These are phyloP conservation scores for Xylaria sp. DNA, from an alignment of 495 filamentous ascomycete species.

Conservation along the genomic window DNA sequence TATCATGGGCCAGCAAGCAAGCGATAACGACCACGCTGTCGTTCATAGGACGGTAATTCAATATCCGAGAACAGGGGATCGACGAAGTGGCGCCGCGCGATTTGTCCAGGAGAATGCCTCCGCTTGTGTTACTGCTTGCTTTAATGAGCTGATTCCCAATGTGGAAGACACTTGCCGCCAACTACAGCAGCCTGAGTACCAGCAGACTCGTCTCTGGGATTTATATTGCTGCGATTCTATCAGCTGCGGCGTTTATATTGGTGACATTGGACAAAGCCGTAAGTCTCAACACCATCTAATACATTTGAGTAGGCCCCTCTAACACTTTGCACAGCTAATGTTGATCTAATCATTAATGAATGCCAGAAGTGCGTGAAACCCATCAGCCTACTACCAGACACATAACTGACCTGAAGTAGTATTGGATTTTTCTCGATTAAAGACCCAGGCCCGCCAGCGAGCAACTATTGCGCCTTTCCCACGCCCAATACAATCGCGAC, in stretches of 20 bases:
- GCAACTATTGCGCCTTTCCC: constrained; percentile 27
- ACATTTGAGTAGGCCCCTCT: constrained; percentile 29
- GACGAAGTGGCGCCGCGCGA: constrained; percentile 12
- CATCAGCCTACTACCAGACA: background rate
- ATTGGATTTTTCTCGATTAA: constrained; percentile 46
- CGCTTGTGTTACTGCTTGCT: constrained; percentile 36
- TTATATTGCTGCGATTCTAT: constrained; percentile 55
- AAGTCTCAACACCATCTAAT: constrained; percentile 37
- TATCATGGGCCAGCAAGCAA: constrained; percentile 30
- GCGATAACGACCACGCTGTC: constrained; percentile 1
- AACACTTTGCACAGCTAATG: constrained; percentile 46
- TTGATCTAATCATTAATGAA: constrained; percentile 55
- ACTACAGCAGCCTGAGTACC: constrained; percentile 32
- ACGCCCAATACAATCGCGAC: constrained; percentile 4
- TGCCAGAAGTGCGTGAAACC: constrained; percentile 51
- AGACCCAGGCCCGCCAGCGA: constrained; percentile 48
- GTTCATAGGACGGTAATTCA: background rate
- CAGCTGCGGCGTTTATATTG: constrained; percentile 52
- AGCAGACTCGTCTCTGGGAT: constrained; percentile 40
- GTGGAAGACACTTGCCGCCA: constrained; percentile 35
- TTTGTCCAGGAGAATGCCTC: constrained; percentile 30
- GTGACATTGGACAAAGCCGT: constrained; percentile 49
- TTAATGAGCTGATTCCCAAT: constrained; percentile 33
- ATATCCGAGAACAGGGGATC: constrained; percentile 10
- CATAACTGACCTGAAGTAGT: constrained; percentile 32